Base-by-base conservation (phyloP, 257 asterid species). In the Paraleonurus japonicus region DNA sequence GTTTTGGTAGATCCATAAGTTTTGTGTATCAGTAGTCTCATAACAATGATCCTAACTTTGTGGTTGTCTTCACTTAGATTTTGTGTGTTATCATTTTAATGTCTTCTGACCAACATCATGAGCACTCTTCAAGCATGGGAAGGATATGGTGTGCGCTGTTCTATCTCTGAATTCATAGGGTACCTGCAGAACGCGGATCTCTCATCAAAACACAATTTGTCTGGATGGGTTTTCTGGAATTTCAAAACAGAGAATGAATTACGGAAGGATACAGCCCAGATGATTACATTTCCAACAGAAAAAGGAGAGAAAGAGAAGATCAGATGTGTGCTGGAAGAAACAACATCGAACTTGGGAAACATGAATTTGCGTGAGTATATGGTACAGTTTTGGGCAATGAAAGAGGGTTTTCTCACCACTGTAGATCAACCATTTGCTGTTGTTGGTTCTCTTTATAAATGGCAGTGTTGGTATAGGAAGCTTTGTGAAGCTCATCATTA, bases 401-500 rank as follows among this genome's bases (percentile, higher is more conserved):
- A 39, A 39, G 47, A 39, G 47, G 47, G n/a, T 13, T 13, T 15
- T n/a, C 51, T 60, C 65, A 53, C 47, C 47, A 39, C 15, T 39
- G 47, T 39, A 39, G 67, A 67, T 26, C 80, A 61, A 33, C 76
- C 80, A 4, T 76, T 76, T 62, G 80, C 72, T 53, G 67, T 76
- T 62, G n/a, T n/a, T 6, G 22, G 55, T 50, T 6, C 16, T 27
- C 61, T 75, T 1, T 51, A 15, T 15, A 75, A 75, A 51, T 75
- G 76, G 19, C 15, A 69, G 0, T 69, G 60, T 23, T 50, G 67
- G 60, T 69, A 75, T 28, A 75, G 59, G 16, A 51, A 69, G 33
- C 39, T 35, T 20, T 69, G 67, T 54, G 8, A 19, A 33, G 17
- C 4, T 48, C 61, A 4, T 26, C 17, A 12, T 1, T 57, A 57